A percentile compares a stretch with the other conserved stretches of the same genome.
Conservation (phyloP, 2,329 filamentous ascomycete species). For the Fusarium keratoplasticum region DNA sequence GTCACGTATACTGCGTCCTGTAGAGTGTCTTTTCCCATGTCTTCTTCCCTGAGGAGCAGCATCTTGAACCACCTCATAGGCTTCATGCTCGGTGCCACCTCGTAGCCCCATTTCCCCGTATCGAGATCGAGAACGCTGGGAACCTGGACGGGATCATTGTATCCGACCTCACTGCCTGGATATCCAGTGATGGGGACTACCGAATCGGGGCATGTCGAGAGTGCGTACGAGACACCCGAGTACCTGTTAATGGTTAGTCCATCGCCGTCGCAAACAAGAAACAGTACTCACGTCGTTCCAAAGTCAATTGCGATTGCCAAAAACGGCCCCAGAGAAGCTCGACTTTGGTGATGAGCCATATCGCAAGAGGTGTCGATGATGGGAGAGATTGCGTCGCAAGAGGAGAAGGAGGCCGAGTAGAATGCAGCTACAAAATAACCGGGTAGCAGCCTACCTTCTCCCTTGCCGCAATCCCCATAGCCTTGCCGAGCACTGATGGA, state of each 20-base stretch:
- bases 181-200: neutral
- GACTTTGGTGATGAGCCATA: neutral
- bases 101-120: slow-evolving; percentile 12
- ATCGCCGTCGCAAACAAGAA: neutral
- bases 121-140: neutral
- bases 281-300: neutral
- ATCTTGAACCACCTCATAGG: slow-evolving; percentile 23
- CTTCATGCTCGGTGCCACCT: slow-evolving; percentile 5
- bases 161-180: neutral
- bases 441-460: neutral
- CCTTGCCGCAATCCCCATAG: neutral
- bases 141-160: neutral
- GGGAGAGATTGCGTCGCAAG: neutral
- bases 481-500: neutral
- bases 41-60: slow-evolving; percentile 4
- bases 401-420: neutral
- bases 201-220: neutral
- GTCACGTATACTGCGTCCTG: neutral
- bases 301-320: neutral
- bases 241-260: neutral
- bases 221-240: neutral
- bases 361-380: neutral
- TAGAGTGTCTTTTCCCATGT: neutral
- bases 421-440: neutral
- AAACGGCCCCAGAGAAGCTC: neutral